A percentile compares a stretch with the other conserved stretches of the same genome.
These are phyloP conservation scores for Teratosphaeria gauchensis DNA, from an alignment of 2,329 filamentous ascomycete genomes.

Conservation along the genomic window DNA sequence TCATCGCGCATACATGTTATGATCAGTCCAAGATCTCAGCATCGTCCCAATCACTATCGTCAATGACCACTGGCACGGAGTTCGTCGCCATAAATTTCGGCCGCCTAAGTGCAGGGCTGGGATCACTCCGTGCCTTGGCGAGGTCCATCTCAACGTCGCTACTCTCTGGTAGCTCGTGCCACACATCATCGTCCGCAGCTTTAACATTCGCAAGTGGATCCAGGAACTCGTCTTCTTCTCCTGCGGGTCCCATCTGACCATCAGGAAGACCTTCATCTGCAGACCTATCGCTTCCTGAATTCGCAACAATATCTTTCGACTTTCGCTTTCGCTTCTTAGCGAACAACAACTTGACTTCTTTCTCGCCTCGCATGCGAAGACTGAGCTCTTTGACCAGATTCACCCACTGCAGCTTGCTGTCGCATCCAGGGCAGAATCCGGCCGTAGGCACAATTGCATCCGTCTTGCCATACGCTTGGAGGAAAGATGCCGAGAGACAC, in stretches of 20 bases:
- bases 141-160: conserved; percentile 22
- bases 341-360: conserved; percentile 60
- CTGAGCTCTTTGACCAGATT: conserved; percentile 76
- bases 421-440: conserved; percentile 65
- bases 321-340: conserved; percentile 23
- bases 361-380: conserved; percentile 54
- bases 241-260: conserved; percentile 4
- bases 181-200: conserved; percentile 11
- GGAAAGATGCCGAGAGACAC: conserved; percentile 46
- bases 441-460: conserved; percentile 48
- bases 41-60: conserved; percentile 48
- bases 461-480: conserved; percentile 30
- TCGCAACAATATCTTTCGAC: conserved; percentile 7
- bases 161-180: conserved; percentile 25
- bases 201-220: conserved; percentile 9
- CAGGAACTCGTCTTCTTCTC: conserved; percentile 14
- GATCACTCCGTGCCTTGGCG: conserved; percentile 12
- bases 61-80: conserved; percentile 32
- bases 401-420: conserved; percentile 55
- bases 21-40: conserved; percentile 24
- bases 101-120: conserved; percentile 5
- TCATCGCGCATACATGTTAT: neutral
- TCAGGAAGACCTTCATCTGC: conserved; percentile 1
- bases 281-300: neutral
- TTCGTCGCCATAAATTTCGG: conserved; percentile 1